Percentiles rank a stretch among this genome's conserved stretches.
These are phyloP conservation scores for Scopulariopsis brevicaulis DNA, from an alignment of 2,329 filamentous ascomycete genomes.

Conservation along the genomic window DNA sequence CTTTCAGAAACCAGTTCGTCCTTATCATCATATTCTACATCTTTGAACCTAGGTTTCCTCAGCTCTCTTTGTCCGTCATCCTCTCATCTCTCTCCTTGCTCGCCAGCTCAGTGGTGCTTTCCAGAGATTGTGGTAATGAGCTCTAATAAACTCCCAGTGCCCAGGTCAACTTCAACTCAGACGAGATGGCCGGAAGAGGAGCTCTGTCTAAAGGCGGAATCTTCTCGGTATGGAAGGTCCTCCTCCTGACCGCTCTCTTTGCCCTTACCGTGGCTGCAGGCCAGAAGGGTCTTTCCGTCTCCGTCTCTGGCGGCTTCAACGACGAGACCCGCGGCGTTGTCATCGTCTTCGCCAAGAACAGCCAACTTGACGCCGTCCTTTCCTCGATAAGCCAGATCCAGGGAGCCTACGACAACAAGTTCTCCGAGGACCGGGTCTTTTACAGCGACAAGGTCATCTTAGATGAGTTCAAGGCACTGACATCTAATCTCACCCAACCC, in stretches of 20 bases:
- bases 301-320: slow-evolving; percentile 53
- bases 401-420: slow-evolving; percentile 33
- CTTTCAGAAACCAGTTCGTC: not conserved
- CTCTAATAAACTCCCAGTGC: not conserved
- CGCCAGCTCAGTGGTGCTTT: not conserved
- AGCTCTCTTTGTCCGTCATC: not conserved
- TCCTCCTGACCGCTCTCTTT: not conserved
- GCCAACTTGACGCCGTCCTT: slow-evolving; percentile 56
- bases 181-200: not conserved
- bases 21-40: not conserved
- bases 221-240: not conserved
- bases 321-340: slow-evolving; percentile 19
- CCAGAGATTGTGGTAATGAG: not conserved
- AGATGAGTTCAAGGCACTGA: slow-evolving; percentile 61
- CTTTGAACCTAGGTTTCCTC: not conserved
- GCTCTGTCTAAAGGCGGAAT: not conserved
- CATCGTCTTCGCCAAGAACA: slow-evolving; percentile 59
- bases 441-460: slow-evolving; percentile 75
- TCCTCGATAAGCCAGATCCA: slow-evolving; percentile 50
- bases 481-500: slow-evolving; percentile 56
- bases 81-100: not conserved
- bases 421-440: slow-evolving; percentile 66
- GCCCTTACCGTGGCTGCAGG: not conserved
- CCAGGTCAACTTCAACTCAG: not conserved
- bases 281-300: slow-evolving; percentile 39